phyloP scores from a whole-genome alignment of 1,284 basidiomycete genomes.

The Cystobasidium pallidum region DNA sequence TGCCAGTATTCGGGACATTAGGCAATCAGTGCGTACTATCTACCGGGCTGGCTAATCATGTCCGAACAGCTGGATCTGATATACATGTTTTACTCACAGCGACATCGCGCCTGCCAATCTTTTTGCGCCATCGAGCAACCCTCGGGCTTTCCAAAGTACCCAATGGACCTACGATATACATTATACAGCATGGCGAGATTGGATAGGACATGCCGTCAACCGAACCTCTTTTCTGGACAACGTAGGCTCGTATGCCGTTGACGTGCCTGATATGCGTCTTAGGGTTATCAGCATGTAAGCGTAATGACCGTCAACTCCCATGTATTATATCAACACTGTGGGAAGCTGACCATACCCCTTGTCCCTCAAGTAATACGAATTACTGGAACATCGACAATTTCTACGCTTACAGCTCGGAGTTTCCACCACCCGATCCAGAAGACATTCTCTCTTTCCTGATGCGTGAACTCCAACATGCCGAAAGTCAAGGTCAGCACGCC shows the following conservation, averaged over 20 bases:
- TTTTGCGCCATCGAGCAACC: constrained; percentile 50
- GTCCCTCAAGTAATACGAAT: constrained; percentile 59
- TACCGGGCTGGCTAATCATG: neutral
- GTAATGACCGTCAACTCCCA: too few species aligned
- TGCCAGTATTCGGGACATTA: constrained; percentile 52
- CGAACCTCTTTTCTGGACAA: constrained; percentile 23
- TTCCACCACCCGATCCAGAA: constrained; percentile 59
- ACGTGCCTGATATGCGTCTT: constrained; percentile 47
- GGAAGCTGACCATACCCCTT: too few species aligned
- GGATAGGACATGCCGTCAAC: constrained; percentile 48
- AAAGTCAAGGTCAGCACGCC: constrained; percentile 63
- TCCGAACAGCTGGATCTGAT: neutral
- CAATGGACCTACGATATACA: constrained; percentile 52
- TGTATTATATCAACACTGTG: too few species aligned
- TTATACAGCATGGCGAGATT: constrained; percentile 49
- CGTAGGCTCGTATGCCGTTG: constrained; percentile 49
- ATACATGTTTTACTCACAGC: constrained; percentile 39
- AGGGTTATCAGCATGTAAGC: constrained; percentile 60
- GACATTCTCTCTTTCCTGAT: constrained; percentile 60
- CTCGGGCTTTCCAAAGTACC: constrained; percentile 31
- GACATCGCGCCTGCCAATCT: constrained; percentile 55
- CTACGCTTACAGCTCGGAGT: constrained; percentile 63
- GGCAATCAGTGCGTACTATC: constrained; percentile 52
- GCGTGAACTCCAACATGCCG: constrained; percentile 63
- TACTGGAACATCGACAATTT: constrained; percentile 63